phyloP scores from a whole-genome alignment of 2,329 filamentous ascomycete genomes.

The Cryphonectria parasitica region DNA sequence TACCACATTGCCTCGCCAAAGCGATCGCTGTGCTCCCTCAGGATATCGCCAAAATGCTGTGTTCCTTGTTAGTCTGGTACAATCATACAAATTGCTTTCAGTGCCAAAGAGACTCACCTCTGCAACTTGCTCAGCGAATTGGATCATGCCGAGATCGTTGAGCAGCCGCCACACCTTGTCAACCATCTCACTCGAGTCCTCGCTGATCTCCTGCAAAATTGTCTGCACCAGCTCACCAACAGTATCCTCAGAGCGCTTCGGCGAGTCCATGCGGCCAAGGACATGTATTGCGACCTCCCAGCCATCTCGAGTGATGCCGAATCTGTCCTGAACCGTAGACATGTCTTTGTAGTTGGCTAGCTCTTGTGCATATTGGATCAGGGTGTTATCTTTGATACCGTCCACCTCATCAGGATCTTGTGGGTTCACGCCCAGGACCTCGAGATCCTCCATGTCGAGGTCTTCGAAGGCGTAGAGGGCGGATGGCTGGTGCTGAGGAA shows the following conservation, averaged over 20 bases:
- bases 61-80: conserved; percentile 34
- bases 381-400: conserved; percentile 77
- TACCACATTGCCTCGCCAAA: conserved; percentile 90
- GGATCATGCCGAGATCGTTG: conserved; percentile 75
- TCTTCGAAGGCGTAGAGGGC: conserved; percentile 63
- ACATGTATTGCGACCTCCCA: conserved; percentile 91
- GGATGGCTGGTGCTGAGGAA: conserved; percentile 62
- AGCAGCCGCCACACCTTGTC: conserved; percentile 83
- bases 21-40: conserved; percentile 72
- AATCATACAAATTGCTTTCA: neutral
- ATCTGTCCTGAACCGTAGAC: conserved; percentile 39
- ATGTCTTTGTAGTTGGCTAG: conserved; percentile 61
- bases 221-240: conserved; percentile 73
- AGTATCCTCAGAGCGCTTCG: conserved; percentile 70
- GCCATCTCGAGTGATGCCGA: conserved; percentile 61
- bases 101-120: conserved; percentile 63
- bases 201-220: conserved; percentile 62
- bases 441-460: conserved; percentile 82
- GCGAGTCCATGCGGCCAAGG: conserved; percentile 78
- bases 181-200: conserved; percentile 72
- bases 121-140: conserved; percentile 79
- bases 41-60: conserved; percentile 80
- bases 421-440: conserved; percentile 73
- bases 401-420: conserved; percentile 62
- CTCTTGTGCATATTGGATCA: conserved; percentile 74